Conservation (phyloP, 441 rosid genomes). For the Kokia cookei region DNA sequence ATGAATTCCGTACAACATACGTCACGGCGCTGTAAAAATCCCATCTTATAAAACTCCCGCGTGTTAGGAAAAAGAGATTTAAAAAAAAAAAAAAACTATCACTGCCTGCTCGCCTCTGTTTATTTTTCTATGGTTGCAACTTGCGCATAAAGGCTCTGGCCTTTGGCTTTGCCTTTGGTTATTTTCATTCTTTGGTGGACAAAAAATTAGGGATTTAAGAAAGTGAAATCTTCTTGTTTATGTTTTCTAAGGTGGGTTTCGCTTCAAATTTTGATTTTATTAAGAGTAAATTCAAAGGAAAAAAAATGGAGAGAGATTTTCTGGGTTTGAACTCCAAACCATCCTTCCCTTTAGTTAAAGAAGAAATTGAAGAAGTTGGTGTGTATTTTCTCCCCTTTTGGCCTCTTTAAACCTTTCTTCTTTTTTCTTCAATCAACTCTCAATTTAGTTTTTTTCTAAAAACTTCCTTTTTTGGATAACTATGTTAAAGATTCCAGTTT, state of each 20-base stretch:
- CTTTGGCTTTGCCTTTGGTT: neutral
- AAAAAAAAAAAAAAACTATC: neutral
- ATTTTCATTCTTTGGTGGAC: conserved; percentile 7
- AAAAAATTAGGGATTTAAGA: neutral
- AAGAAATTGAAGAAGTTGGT: conserved; percentile 51
- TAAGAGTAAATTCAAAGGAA: conserved; percentile 6
- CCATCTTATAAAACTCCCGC: neutral
- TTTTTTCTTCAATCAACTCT: neutral
- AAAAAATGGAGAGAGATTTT: conserved; percentile 79
- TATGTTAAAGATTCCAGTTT: conserved; percentile 4
- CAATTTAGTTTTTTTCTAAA: conserved; percentile 2
- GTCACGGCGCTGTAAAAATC: neutral
- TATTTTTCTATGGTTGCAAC: conserved; percentile 8
- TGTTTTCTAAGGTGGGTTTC: conserved; percentile 5
- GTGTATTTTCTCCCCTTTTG: neutral
- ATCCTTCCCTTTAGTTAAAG: conserved; percentile 40
- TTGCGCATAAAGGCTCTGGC: conserved; percentile 15
- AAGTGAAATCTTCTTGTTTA: conserved; percentile 1
- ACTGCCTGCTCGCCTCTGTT: neutral
- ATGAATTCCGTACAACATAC: neutral
- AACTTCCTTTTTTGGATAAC: neutral
- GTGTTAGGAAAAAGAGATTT: too few relatives aligned
- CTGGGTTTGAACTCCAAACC: conserved; percentile 58
- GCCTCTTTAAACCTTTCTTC: neutral
- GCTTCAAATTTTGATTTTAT: neutral